phyloP scores from a whole-genome alignment of 2,329 filamentous ascomycete species.

The Nemania bipapillata region DNA sequence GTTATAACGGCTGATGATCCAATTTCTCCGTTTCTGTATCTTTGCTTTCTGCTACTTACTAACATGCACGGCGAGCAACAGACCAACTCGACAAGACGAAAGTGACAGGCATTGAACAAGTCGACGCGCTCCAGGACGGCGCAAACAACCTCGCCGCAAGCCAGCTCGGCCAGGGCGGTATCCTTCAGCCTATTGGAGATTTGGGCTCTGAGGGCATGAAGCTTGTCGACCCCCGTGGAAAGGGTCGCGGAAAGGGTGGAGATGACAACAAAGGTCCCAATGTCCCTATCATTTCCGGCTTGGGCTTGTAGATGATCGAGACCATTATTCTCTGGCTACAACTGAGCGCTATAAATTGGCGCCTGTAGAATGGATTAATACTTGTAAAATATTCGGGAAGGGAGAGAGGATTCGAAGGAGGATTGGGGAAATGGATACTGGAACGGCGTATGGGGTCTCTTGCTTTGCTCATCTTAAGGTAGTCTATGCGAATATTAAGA shows the following conservation, averaged over 20 bases:
- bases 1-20: not conserved
- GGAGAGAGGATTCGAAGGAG: not conserved
- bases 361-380: not conserved
- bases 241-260: slow-evolving; percentile 53
- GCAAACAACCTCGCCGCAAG: slow-evolving; percentile 70
- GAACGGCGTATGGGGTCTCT: slow-evolving; percentile 4
- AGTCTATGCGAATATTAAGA: not conserved
- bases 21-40: no score
- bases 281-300: slow-evolving; percentile 13
- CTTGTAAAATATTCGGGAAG: not conserved
- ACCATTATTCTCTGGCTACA: no score
- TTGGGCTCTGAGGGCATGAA: slow-evolving; percentile 71
- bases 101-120: slow-evolving; percentile 72
- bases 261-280: not conserved
- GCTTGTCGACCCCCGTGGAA: slow-evolving; percentile 69
- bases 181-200: slow-evolving; percentile 73
- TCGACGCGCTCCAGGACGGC: slow-evolving; percentile 75
- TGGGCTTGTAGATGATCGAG: slow-evolving; percentile 15
- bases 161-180: slow-evolving; percentile 74
- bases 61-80: slow-evolving; percentile 48
- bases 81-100: slow-evolving; percentile 76
- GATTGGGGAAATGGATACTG: not conserved
- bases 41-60: not conserved
- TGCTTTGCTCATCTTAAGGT: not conserved
- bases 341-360: no score